Conservation (phyloP, 2,329 filamentous ascomycete species). For the Akanthomyces uredinophilus region DNA sequence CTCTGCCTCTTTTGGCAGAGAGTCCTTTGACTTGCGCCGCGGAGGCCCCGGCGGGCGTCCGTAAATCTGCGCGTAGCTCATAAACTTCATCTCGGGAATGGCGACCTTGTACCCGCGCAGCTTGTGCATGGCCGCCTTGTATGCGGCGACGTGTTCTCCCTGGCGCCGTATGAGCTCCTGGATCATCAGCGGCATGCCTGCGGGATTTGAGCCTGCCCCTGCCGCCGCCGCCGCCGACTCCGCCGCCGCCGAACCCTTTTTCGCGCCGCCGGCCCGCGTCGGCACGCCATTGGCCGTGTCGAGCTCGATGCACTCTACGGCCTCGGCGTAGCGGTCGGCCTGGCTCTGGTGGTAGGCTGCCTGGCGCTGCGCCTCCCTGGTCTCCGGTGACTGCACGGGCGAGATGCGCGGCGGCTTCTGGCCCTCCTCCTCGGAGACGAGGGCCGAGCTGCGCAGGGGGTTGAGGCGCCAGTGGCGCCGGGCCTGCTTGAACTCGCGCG, state of each 20-base stretch:
- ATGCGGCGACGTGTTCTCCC: conserved; percentile 23
- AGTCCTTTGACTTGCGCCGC: conserved; percentile 11
- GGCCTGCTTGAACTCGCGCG: conserved; percentile 31
- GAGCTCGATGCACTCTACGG: conserved; percentile 21
- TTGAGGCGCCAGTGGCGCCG: conserved; percentile 28
- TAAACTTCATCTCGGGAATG: conserved; percentile 25
- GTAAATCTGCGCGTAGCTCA: conserved; percentile 26
- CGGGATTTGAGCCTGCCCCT: not conserved
- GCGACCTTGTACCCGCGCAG: conserved; percentile 23
- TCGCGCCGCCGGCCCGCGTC: not conserved
- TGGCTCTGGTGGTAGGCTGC: conserved; percentile 28
- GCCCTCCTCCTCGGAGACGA: conserved; percentile 21
- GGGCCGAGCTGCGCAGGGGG: conserved; percentile 21
- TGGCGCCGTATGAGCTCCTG: conserved; percentile 23
- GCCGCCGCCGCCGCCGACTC: not conserved
- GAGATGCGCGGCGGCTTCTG: conserved; percentile 16
- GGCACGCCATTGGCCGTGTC: conserved; percentile 16
- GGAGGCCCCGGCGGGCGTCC: conserved; percentile 16
- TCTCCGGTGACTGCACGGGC: conserved; percentile 20
- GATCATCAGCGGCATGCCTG: not conserved
- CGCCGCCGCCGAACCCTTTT: not conserved
- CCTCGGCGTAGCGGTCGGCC: conserved; percentile 23
- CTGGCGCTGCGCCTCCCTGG: conserved; percentile 23
- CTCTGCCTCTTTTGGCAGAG: not conserved
- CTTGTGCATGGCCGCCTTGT: conserved; percentile 24